These are phyloP conservation scores for Ramaria sp. DNA, from an alignment of 768 basidiomycete species.

Conservation along the genomic window DNA sequence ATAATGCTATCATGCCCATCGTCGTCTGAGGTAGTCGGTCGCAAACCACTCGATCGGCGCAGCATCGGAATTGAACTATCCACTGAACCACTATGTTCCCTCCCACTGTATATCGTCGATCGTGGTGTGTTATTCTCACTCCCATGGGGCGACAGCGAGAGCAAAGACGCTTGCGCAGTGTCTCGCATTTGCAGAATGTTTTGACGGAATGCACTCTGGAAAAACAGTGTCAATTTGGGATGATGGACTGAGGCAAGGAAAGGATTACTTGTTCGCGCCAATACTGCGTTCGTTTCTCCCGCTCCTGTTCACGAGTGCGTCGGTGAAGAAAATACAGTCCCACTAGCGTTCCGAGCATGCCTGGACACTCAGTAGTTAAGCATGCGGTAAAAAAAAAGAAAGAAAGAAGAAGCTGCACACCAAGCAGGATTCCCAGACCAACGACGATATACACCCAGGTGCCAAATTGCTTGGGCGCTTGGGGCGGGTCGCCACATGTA, in stretches of 20 bases:
- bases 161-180: slow-evolving; percentile 55
- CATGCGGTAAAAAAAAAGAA: neutral
- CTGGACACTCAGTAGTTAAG: slow-evolving; percentile 25
- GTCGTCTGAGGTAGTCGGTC: slow-evolving; percentile 39
- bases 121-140: slow-evolving; percentile 29
- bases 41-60: slow-evolving; percentile 41
- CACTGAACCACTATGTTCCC: slow-evolving; percentile 35
- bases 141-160: slow-evolving; percentile 33
- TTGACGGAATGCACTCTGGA: slow-evolving; percentile 67
- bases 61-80: slow-evolving; percentile 48
- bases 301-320: slow-evolving; percentile 61
- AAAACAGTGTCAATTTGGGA: neutral
- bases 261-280: slow-evolving; percentile 75
- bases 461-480: slow-evolving; percentile 50
- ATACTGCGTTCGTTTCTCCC: slow-evolving; percentile 78
- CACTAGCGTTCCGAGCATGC: slow-evolving; percentile 62
- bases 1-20: slow-evolving; percentile 20
- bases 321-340: slow-evolving; percentile 63
- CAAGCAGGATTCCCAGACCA: slow-evolving; percentile 58
- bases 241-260: neutral
- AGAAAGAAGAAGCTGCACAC: slow-evolving; percentile 30
- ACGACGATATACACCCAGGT: slow-evolving; percentile 66
- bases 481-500: slow-evolving; percentile 51
- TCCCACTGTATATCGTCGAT: slow-evolving; percentile 35
- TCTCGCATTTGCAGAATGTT: slow-evolving; percentile 74